Conservation (phyloP, 345 rosid species). For the Eutrema heterophyllum region DNA sequence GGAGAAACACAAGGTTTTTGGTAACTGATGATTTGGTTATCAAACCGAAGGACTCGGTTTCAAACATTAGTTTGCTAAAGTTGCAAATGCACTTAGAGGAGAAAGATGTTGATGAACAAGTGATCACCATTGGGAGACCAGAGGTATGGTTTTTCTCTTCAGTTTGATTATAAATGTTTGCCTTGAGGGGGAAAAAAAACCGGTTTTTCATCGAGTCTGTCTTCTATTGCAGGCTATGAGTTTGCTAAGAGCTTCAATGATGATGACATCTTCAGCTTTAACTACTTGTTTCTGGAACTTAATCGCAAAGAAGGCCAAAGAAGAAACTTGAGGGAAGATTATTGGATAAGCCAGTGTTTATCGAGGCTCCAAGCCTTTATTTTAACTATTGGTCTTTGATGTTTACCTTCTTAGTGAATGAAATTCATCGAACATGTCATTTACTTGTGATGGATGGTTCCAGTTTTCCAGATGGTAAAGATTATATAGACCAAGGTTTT, state of each 20-base stretch:
- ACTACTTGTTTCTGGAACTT: conserved; percentile 2
- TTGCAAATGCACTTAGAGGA: background rate
- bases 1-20: background rate
- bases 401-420: background rate
- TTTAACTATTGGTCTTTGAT: no score
- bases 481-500: no score
- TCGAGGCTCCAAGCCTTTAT: background rate
- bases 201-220: background rate
- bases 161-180: background rate
- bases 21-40: background rate
- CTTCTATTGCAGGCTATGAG: background rate
- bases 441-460: no score
- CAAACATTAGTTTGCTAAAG: background rate
- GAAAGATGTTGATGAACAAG: background rate
- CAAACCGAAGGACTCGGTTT: background rate
- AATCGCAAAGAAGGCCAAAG: background rate
- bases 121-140: background rate
- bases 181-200: background rate
- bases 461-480: no score
- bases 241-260: background rate
- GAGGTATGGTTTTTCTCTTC: background rate
- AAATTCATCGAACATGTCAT: background rate
- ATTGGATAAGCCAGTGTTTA: background rate
- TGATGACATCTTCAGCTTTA: background rate
- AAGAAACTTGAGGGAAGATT: background rate